Evolutionary conservation across 768 basidiomycete species (phyloP).

Genomic region (Leucogyrophana mollusca): DNA sequence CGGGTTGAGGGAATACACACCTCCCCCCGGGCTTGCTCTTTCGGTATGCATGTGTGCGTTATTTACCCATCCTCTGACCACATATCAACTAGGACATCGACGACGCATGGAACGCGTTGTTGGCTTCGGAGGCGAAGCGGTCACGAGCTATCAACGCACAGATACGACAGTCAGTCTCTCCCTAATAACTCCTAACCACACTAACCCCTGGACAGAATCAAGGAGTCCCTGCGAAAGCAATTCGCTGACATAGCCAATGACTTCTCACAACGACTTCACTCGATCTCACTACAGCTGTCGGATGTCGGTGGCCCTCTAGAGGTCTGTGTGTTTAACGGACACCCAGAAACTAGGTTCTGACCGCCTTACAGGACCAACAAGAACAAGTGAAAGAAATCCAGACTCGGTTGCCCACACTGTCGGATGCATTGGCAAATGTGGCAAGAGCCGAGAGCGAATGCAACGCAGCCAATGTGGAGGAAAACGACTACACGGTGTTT

Average conservation of each 20-base stretch:
- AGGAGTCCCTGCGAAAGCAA: constrained; percentile 72
- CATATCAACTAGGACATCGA: constrained; percentile 64
- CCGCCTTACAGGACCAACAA: constrained; percentile 65
- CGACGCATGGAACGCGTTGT: constrained; percentile 67
- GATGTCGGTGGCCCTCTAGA: constrained; percentile 76
- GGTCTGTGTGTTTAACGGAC: constrained; percentile 43
- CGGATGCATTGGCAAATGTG: constrained; percentile 55
- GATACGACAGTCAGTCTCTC: constrained; percentile 73
- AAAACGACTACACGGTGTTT: constrained; percentile 94
- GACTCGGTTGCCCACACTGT: constrained; percentile 63
- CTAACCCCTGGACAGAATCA: constrained; percentile 55
- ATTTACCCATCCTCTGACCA: neutral
- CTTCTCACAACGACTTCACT: constrained; percentile 66
- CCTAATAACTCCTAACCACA: neutral
- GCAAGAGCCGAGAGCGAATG: constrained; percentile 73
- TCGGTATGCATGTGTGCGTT: constrained; percentile 35
- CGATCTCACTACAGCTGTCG: constrained; percentile 69
- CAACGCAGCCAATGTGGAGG: constrained; percentile 86
- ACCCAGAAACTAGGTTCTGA: too few relatives aligned
- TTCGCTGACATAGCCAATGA: constrained; percentile 79
- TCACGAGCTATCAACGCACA: constrained; percentile 85
- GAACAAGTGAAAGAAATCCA: constrained; percentile 62
- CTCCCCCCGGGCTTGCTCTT: constrained; percentile 66
- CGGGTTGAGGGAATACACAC: constrained; percentile 79
- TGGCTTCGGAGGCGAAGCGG: constrained; percentile 72